Evolutionary conservation across 805 yeast species (phyloP).

Genomic region (Kluyveromyces siamensis): DNA sequence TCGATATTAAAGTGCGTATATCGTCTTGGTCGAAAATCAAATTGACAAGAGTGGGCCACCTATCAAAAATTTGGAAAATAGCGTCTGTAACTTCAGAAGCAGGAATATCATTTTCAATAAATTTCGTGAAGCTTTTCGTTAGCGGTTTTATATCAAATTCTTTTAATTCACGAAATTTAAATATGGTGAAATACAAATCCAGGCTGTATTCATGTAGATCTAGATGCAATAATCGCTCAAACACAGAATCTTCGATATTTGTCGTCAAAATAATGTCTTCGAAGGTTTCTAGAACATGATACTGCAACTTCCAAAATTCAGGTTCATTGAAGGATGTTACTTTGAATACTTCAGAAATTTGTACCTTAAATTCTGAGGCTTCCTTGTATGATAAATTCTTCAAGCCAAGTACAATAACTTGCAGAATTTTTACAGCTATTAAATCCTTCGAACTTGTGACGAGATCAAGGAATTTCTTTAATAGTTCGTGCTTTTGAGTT

Average conservation of each 20-base stretch:
- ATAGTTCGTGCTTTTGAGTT: constrained; percentile 31
- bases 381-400: constrained; percentile 24
- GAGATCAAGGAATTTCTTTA: constrained; percentile 15
- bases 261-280: constrained; percentile 30
- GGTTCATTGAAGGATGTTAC: constrained; percentile 7
- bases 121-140: constrained; percentile 16
- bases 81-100: constrained; percentile 6
- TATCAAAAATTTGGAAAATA: constrained; percentile 28
- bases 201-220: constrained; percentile 5
- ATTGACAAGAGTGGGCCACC: constrained; percentile 50
- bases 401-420: constrained; percentile 35
- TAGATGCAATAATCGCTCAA: neutral
- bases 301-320: constrained; percentile 39
- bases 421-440: constrained; percentile 16
- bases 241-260: constrained; percentile 8
- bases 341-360: constrained; percentile 21
- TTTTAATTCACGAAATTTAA: constrained; percentile 43
- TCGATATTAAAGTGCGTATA: constrained; percentile 23
- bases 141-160: constrained; percentile 20
- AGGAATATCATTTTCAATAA: constrained; percentile 5
- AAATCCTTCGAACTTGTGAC: constrained; percentile 4
- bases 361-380: constrained; percentile 14
- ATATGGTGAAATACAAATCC: constrained; percentile 30
- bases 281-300: constrained; percentile 40
- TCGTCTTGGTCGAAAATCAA: constrained; percentile 24